A percentile compares a stretch with the other conserved stretches of the same genome.
Evolutionary conservation across 2,329 filamentous ascomycete species (phyloP).

Genomic region (Coniosporium tulheliwenetii): DNA sequence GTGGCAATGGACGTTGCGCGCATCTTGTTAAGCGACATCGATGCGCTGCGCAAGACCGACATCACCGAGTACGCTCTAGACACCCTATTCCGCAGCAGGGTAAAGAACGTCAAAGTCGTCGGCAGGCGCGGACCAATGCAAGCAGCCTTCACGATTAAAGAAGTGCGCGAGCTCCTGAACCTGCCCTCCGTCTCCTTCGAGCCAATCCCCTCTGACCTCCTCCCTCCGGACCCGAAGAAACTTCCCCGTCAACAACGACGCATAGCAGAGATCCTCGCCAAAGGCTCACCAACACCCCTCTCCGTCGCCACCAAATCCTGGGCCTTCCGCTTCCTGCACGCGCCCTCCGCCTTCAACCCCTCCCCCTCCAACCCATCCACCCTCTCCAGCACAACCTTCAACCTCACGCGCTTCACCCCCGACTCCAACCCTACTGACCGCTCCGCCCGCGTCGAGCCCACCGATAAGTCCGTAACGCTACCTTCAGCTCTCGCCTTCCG

Average conservation of each 20-base stretch:
- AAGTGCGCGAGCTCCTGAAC: slow-evolving; percentile 74
- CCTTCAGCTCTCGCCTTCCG: slow-evolving; percentile 65
- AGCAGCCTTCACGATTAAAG: slow-evolving; percentile 91
- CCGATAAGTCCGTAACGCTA: slow-evolving; percentile 33
- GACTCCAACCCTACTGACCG: slow-evolving; percentile 29
- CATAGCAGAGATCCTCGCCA: slow-evolving; percentile 65
- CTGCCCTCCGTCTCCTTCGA: slow-evolving; percentile 58
- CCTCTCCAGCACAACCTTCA: slow-evolving; percentile 54
- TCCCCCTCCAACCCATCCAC: slow-evolving; percentile 26
- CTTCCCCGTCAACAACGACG: slow-evolving; percentile 63
- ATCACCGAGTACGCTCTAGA: slow-evolving; percentile 76
- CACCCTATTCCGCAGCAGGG: slow-evolving; percentile 51
- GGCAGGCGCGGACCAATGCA: slow-evolving; percentile 81
- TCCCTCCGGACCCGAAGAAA: slow-evolving; percentile 51
- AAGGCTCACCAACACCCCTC: slow-evolving; percentile 45
- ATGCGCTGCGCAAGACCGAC: slow-evolving; percentile 64
- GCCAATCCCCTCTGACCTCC: slow-evolving; percentile 47
- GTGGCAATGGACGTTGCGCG: slow-evolving; percentile 88
- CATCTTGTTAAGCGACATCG: slow-evolving; percentile 63
- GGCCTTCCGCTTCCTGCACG: slow-evolving; percentile 75
- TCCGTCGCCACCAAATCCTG: slow-evolving; percentile 48
- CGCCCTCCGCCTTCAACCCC: slow-evolving; percentile 53
- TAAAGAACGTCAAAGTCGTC: slow-evolving; percentile 73
- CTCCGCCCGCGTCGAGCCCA: slow-evolving; percentile 34
- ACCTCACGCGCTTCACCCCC: slow-evolving; percentile 26